Conservation (phyloP, 148 eudicot species). For the Diospyros kaki region DNA sequence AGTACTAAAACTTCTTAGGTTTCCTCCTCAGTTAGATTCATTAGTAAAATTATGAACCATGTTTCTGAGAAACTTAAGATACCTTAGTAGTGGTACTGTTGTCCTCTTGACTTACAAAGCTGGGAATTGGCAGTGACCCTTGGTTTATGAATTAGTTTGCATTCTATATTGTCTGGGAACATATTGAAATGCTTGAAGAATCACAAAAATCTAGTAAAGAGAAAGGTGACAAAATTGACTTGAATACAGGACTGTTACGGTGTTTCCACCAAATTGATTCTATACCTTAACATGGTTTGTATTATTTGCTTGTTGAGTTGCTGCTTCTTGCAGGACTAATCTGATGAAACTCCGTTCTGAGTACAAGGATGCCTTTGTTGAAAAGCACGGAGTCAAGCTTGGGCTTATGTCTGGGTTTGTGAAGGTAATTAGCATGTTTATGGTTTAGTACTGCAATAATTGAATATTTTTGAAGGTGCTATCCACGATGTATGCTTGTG, state of each 20-base stretch:
- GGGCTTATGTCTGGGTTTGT: conserved; percentile 98
- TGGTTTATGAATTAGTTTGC: not conserved
- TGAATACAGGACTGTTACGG: conserved; percentile 2
- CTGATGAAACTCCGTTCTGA: conserved; percentile 99
- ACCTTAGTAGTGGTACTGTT: not conserved
- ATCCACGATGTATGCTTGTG: not conserved
- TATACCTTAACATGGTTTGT: conserved; percentile 1
- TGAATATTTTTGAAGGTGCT: not conserved
- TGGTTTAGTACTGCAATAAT: conserved; percentile 1
- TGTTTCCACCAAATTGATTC: not conserved
- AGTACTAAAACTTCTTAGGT: not conserved
- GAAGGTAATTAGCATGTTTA: conserved; percentile 39
- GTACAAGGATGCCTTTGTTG: conserved; percentile 89
- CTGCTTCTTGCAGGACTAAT: conserved; percentile 64
- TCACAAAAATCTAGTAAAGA: not conserved
- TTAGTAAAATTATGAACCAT: not conserved
- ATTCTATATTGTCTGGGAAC: not conserved
- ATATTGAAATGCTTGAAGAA: conserved; percentile 8
- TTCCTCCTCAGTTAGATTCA: not conserved
- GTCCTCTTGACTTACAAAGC: not conserved
- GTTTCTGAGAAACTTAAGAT: no score
- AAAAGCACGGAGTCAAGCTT: conserved; percentile 96
- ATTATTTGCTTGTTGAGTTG: not conserved
- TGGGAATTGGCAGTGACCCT: not conserved
- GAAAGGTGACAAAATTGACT: not conserved